Percentiles rank a stretch among this genome's conserved stretches.
Conservation (phyloP, 176 grass and related monocot species). For the Musa beccarii region DNA sequence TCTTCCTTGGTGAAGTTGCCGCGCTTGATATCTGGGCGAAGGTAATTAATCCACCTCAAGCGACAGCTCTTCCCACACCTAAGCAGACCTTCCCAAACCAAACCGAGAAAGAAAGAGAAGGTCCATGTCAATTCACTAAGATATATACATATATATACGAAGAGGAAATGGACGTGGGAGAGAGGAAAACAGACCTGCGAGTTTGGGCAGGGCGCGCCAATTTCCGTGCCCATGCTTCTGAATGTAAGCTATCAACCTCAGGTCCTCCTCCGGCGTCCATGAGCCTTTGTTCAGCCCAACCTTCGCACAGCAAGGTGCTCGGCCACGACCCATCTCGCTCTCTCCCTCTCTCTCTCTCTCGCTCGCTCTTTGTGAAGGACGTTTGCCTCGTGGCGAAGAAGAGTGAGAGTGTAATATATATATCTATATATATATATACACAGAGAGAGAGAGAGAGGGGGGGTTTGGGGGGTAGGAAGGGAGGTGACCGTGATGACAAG, state of each 20-base stretch:
- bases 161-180: neutral
- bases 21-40: constrained; percentile 22
- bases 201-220: constrained; percentile 12
- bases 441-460: too few relatives aligned
- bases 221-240: constrained; percentile 22
- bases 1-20: constrained; percentile 21
- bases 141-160: neutral
- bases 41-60: constrained; percentile 23
- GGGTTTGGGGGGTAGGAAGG: too few relatives aligned
- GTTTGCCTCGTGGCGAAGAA: too few relatives aligned
- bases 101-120: neutral
- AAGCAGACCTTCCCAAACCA: neutral
- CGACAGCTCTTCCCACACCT: constrained; percentile 21
- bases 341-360: neutral
- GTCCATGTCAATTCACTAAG: neutral
- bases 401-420: too few relatives aligned
- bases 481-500: too few relatives aligned
- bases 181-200: neutral
- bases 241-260: constrained; percentile 9
- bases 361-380: neutral
- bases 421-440: too few relatives aligned
- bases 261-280: constrained; percentile 20
- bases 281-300: constrained; percentile 21
- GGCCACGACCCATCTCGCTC: constrained; percentile 5
- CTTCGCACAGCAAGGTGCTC: constrained; percentile 19